Evolutionary conservation across 495 filamentous ascomycete species (phyloP).

Genomic region (Aspergillus sparsus): DNA sequence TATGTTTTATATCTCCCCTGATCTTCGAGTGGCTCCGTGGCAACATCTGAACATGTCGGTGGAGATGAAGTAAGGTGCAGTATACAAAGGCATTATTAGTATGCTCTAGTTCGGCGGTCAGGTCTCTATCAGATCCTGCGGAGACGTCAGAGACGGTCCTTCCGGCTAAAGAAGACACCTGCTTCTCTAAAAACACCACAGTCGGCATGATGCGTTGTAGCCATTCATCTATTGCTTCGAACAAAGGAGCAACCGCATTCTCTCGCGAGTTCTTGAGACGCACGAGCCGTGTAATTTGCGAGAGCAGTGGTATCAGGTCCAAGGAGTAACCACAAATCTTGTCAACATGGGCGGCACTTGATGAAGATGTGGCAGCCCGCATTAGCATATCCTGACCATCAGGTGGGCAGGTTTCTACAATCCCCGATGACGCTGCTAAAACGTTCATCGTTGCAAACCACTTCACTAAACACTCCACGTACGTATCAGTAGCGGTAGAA

Average conservation of each 20-base stretch:
- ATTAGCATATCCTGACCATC: neutral
- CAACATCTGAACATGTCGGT: conserved; percentile 30
- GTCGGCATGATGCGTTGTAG: neutral
- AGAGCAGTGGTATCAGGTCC: conserved; percentile 30
- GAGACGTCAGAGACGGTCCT: conserved; percentile 9
- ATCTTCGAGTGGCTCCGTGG: conserved; percentile 28
- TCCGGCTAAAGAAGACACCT: conserved; percentile 21
- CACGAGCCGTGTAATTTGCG: conserved; percentile 22
- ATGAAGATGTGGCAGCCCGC: neutral
- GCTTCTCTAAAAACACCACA: conserved; percentile 9
- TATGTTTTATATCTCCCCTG: conserved; percentile 25
- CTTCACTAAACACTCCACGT: conserved; percentile 30
- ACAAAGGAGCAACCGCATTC: neutral
- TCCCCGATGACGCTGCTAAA: conserved; percentile 29
- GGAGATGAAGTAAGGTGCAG: conserved; percentile 35
- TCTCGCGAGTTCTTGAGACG: neutral
- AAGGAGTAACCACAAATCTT: conserved; percentile 39
- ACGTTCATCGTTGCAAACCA: conserved; percentile 38
- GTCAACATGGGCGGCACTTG: conserved; percentile 24
- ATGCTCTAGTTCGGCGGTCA: conserved; percentile 26
- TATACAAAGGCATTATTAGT: conserved; percentile 37
- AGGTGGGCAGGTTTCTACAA: neutral
- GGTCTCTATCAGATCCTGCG: neutral
- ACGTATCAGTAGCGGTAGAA: conserved; percentile 8
- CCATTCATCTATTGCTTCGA: conserved; percentile 15